Conservation (phyloP, 2,329 filamentous ascomycete species). For the Aspergillus sp. region DNA sequence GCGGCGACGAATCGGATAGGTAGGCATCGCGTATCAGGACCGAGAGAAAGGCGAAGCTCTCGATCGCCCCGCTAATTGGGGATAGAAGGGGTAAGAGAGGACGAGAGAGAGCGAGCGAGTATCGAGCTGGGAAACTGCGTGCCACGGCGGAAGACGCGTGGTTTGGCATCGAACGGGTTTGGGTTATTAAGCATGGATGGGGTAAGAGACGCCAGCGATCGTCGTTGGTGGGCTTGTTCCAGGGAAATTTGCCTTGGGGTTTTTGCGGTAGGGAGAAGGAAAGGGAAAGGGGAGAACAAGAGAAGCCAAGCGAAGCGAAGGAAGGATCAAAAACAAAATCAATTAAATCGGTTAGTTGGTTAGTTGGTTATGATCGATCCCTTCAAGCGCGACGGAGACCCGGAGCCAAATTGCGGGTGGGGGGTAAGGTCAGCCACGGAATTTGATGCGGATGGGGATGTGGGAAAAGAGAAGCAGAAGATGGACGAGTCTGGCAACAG, state of each 20-base stretch:
- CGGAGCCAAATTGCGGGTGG: background rate
- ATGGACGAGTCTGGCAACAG: background rate
- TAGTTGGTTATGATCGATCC: background rate
- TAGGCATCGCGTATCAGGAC: conserved; percentile 24
- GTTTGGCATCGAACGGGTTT: background rate
- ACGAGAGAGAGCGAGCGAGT: background rate
- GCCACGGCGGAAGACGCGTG: background rate
- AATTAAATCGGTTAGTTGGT: no score
- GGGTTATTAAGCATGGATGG: background rate
- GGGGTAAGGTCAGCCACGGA: background rate
- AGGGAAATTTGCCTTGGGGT: background rate
- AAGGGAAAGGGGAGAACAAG: background rate
- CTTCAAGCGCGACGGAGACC: background rate
- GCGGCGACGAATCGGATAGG: conserved; percentile 36
- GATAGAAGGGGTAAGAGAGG: conserved; percentile 5
- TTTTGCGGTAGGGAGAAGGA: background rate
- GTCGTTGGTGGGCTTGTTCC: background rate
- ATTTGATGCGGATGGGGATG: background rate
- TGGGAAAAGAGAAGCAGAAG: background rate
- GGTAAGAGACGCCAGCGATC: background rate
- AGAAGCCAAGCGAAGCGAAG: background rate
- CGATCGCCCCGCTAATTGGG: conserved; percentile 16
- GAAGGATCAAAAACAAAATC: background rate
- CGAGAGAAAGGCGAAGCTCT: conserved; percentile 1
- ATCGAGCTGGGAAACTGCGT: background rate